Evolutionary conservation across 192 early-diverging fungal species (phyloP).

Genomic region (Cladochytrium replicatum): DNA sequence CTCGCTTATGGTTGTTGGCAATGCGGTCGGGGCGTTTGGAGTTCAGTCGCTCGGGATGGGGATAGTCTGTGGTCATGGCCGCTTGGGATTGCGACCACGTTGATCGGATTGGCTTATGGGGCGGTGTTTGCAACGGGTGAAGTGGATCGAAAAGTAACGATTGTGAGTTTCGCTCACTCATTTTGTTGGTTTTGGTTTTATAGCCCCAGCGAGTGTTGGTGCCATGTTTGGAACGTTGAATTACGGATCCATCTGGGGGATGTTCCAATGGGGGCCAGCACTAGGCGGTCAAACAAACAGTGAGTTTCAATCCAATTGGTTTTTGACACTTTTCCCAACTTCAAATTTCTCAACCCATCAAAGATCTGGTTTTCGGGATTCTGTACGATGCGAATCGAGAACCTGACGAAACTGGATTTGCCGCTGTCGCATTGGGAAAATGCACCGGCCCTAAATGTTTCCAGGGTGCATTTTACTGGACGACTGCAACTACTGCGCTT

Average conservation of each 20-base stretch:
- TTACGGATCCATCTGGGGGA: constrained; percentile 29
- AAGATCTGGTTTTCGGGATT: constrained; percentile 25
- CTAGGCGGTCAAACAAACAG: constrained; percentile 30
- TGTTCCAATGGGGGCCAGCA: constrained; percentile 28
- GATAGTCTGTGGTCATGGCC: not conserved
- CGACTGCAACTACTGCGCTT: too few relatives aligned
- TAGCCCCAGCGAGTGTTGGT: constrained; percentile 25
- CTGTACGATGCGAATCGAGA: constrained; percentile 14
- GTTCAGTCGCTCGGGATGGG: not conserved
- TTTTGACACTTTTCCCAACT: too few relatives aligned
- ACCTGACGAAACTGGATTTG: too few relatives aligned
- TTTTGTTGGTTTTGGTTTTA: too few relatives aligned
- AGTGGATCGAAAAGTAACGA: too few relatives aligned
- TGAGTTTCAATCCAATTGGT: too few relatives aligned
- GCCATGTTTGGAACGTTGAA: constrained; percentile 19
- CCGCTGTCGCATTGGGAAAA: not conserved
- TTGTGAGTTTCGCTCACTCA: too few relatives aligned
- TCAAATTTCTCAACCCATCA: too few relatives aligned
- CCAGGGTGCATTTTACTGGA: constrained; percentile 13
- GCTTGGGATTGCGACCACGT: constrained; percentile 1
- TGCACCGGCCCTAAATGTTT: constrained; percentile 16
- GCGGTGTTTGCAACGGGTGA: constrained; percentile 5
- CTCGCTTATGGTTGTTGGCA: constrained; percentile 2
- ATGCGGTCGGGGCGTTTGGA: not conserved
- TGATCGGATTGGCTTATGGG: constrained; percentile 29